Base-by-base conservation (phyloP, 129 eudicot genomes). In the Escallonia rubra region DNA sequence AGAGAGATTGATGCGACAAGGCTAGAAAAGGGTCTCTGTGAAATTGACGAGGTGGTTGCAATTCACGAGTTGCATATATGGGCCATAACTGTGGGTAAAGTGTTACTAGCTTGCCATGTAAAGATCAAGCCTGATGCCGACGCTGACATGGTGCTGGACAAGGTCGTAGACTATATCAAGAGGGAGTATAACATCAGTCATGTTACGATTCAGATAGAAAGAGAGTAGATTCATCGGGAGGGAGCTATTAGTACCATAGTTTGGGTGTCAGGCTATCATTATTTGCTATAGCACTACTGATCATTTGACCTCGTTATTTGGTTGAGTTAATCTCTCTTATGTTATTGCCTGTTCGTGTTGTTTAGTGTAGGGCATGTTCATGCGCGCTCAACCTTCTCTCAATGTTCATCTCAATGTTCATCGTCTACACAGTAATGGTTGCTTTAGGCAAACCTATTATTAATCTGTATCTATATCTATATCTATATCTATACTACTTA, bases 41-140 rank as follows among this genome's bases (percentile, higher is more conserved):
- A 85, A 74, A 82, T 85, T 60, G 80, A 79, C 1, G 87, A 85
- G 53, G 91, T 85, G 7, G 76, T 85, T 38, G 91, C 91, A 6
- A 70, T 85, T 41, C 91, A 85, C 43, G 91, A 85, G 41, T 62
- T 85, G 43, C 91, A 85, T 68, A 85, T 85, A 34, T 85, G 91
- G 91, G 91, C 91, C 2, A 82, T 85, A 10, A 85, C 87, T 0
- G 85, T 85, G 5, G 91, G 87, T 50, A 85, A 85, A 53, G 86
- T 81, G 51, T 45, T 81, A 59, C 66, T 81, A 41, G 84, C 90
- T 39, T 81, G 91, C 57, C 91, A 85, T 71, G 91, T 85, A 5
- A 81, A 63, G 50, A 77, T 85, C 48, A 76, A 66, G 71, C 87
- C 76, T 40, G 85, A 85, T 43, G 91, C 91, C 6, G 81, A 85